These are phyloP conservation scores for Podospora comata DNA, from an alignment of 495 filamentous ascomycete species.

Conservation along the genomic window DNA sequence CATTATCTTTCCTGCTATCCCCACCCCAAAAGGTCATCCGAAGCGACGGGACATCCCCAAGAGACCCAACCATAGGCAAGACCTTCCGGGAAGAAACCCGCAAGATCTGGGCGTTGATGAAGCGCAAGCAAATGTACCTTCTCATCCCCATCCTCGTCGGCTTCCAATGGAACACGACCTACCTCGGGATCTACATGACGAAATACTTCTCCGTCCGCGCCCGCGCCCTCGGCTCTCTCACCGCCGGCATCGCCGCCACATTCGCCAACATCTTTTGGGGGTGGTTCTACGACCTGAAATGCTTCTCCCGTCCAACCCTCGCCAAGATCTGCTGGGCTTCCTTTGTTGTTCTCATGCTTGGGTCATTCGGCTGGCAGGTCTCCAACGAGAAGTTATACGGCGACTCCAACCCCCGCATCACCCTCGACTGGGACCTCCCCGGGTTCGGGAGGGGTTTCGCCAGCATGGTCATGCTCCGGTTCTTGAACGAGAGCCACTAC, in stretches of 20 bases:
- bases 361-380: slow-evolving; percentile 39
- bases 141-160: slow-evolving; percentile 55
- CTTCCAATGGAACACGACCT: slow-evolving; percentile 54
- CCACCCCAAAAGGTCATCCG: slow-evolving; percentile 55
- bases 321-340: slow-evolving; percentile 37
- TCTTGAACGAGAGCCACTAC: slow-evolving; percentile 44
- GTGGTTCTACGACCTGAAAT: slow-evolving; percentile 44
- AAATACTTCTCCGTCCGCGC: slow-evolving; percentile 58
- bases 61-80: slow-evolving; percentile 43
- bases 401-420: slow-evolving; percentile 24
- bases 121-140: slow-evolving; percentile 48
- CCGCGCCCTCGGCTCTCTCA: slow-evolving; percentile 49
- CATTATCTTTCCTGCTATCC: slow-evolving; percentile 51
- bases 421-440: slow-evolving; percentile 40
- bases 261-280: slow-evolving; percentile 49
- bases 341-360: slow-evolving; percentile 36
- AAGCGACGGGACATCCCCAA: slow-evolving; percentile 44
- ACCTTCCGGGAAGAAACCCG: slow-evolving; percentile 42
- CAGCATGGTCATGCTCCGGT: slow-evolving; percentile 39
- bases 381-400: slow-evolving; percentile 41
- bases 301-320: slow-evolving; percentile 33
- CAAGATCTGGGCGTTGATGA: slow-evolving; percentile 47
- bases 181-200: slow-evolving; percentile 57
- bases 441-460: slow-evolving; percentile 44
- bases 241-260: slow-evolving; percentile 47